Evolutionary conservation across 2,329 filamentous ascomycete genomes (phyloP).

Genomic region (Leptographium flavum): DNA sequence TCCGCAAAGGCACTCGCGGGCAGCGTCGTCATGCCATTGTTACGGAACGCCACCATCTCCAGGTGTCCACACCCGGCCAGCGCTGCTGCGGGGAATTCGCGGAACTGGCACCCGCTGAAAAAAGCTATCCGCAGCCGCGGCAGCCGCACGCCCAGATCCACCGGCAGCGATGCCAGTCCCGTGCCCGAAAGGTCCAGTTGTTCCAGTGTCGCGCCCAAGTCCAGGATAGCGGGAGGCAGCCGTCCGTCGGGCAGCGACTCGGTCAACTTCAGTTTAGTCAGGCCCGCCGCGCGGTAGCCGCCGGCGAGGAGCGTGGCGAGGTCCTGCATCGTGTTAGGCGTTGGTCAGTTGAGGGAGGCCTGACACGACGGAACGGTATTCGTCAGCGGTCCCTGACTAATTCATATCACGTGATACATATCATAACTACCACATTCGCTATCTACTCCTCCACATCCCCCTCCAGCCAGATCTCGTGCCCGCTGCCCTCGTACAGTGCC

Average conservation of each 20-base stretch:
- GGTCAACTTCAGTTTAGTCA: constrained; percentile 21
- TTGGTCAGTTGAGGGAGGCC: no score
- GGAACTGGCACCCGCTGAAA: constrained; percentile 31
- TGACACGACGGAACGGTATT: no score
- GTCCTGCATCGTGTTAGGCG: no score
- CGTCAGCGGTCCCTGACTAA: no score
- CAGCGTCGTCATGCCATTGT: constrained; percentile 27
- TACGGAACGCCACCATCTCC: constrained; percentile 35
- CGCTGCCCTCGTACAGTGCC: constrained; percentile 42
- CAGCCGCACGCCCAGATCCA: constrained; percentile 21
- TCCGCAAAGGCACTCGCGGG: constrained; percentile 19
- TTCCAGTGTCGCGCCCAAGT: constrained; percentile 25
- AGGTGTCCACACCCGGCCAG: constrained; percentile 27
- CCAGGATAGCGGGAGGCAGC: constrained; percentile 26
- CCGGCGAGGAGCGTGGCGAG: constrained; percentile 18
- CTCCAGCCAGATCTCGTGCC: constrained; percentile 50
- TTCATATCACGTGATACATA: no score
- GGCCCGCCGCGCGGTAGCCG: constrained; percentile 16
- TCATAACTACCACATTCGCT: no score
- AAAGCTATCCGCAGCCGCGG: constrained; percentile 30
- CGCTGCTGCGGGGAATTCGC: constrained; percentile 22
- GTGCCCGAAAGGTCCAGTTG: constrained; percentile 34
- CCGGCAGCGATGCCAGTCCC: constrained; percentile 24
- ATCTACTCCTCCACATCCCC: constrained; percentile 37
- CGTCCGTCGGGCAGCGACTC: constrained; percentile 14